Evolutionary conservation across 257 asterid genomes (phyloP).

Genomic region (Linaria vulgaris): DNA sequence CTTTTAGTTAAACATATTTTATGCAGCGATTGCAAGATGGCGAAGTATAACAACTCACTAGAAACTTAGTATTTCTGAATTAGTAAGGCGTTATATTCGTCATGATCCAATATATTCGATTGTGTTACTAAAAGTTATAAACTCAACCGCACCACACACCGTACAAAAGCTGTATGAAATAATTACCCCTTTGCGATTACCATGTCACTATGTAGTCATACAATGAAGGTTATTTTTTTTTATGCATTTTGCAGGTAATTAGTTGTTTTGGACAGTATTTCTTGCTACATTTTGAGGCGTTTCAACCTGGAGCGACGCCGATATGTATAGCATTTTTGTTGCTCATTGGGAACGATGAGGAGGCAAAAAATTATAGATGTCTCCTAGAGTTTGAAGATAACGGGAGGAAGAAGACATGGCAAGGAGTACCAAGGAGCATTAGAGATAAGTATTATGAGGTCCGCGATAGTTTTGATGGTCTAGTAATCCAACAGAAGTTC

Average conservation of each 20-base stretch:
- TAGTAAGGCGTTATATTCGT: too few relatives aligned
- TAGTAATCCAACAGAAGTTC: conserved; percentile 53
- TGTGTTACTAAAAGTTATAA: too few relatives aligned
- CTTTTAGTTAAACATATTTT: too few relatives aligned
- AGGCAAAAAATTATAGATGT: conserved; percentile 58
- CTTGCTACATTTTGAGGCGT: conserved; percentile 68
- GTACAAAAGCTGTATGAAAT: too few relatives aligned
- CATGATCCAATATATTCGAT: too few relatives aligned
- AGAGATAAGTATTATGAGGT: conserved; percentile 61
- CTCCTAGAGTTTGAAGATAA: conserved; percentile 61
- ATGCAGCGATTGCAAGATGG: too few relatives aligned
- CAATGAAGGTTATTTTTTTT: not conserved
- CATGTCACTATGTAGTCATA: too few relatives aligned
- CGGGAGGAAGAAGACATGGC: conserved; percentile 56
- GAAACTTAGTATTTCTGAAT: too few relatives aligned
- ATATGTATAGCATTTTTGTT: conserved; percentile 55
- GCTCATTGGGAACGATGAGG: conserved; percentile 57
- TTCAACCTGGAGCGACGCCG: conserved; percentile 54
- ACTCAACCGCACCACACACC: too few relatives aligned
- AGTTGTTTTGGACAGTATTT: conserved; percentile 59
- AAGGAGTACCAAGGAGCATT: conserved; percentile 65
- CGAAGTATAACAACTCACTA: too few relatives aligned
- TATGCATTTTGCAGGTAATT: conserved; percentile 42
- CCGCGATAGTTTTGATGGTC: conserved; percentile 64
- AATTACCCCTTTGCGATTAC: too few relatives aligned